A percentile compares a stretch with the other conserved stretches of the same genome.
Conservation (phyloP, 805 yeast species). For the Cyberlindnera sargentensis region DNA sequence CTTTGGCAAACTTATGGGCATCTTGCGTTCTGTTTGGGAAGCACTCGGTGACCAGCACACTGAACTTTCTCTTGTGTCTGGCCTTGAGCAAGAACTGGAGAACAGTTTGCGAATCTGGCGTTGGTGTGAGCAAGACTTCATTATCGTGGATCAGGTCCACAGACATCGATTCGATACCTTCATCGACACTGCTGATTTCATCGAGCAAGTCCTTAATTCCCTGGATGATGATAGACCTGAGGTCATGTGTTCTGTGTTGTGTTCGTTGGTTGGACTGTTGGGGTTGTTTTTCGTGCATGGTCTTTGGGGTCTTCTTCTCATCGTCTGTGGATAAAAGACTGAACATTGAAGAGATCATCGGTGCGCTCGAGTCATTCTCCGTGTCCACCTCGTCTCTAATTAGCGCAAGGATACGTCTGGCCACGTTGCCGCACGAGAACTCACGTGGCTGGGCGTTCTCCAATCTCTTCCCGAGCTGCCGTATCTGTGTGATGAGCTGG, state of each 20-base stretch:
- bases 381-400: constrained; percentile 74
- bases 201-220: constrained; percentile 89
- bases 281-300: constrained; percentile 10
- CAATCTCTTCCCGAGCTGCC: constrained; percentile 63
- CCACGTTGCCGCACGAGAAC: constrained; percentile 82
- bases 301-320: constrained; percentile 17
- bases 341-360: constrained; percentile 81
- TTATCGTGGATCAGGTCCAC: constrained; percentile 92
- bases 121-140: constrained; percentile 81
- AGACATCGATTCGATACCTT: constrained; percentile 85
- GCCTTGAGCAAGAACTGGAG: constrained; percentile 82
- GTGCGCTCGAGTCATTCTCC: constrained; percentile 27
- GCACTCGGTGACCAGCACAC: constrained; percentile 86
- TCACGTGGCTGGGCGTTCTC: constrained; percentile 84
- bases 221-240: constrained; percentile 81
- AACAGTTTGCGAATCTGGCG: constrained; percentile 88
- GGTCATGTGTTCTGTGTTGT: constrained; percentile 39
- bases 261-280: constrained; percentile 15
- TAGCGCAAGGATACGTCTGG: constrained; percentile 79
- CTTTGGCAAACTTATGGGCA: constrained; percentile 75
- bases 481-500: constrained; percentile 64
- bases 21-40: constrained; percentile 80
- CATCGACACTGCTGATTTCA: constrained; percentile 84
- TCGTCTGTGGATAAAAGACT: constrained; percentile 58
- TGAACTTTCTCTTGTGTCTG: constrained; percentile 80